Evolutionary conservation across 805 yeast species (phyloP), one percentile per base, ranked within the genome.

Genomic region (Metschnikowia cerradonensis): DNA sequence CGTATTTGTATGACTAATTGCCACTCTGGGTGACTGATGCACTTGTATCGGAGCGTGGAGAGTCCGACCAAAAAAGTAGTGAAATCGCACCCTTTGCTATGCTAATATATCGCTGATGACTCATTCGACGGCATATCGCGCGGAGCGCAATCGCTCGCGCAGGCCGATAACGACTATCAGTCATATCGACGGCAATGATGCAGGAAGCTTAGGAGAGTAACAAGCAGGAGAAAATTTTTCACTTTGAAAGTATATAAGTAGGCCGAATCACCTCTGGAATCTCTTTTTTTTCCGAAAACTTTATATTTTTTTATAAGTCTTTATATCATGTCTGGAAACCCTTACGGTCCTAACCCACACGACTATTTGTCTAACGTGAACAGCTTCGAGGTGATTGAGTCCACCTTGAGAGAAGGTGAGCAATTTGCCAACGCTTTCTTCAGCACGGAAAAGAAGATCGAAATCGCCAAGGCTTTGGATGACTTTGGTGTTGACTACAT

Each of bases 351-450:
- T 40, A 76, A 80, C 57, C 84, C 84, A 20, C 70, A 80, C 53
- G 84, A 80, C 66, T 79, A 67, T 55, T 67, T 80, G 55, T 80
- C 84, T 34, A 80, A 80, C 57, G 84, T 80, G 26, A 67, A 70
- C 54, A 72, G 72, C 60, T 80, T 80, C 62, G 75, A 80, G 65
- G 65, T 80, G 37, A 80, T 80, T 52, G 84, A 80, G 60, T 76
- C 82, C 30, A 80, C 84, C 20, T 70, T 80, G 50, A 78, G 84
- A 76, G 84, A 80, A 64, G 84, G 84, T 61, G 84, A 80, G 64
- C 84, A 80, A 63, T 80, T 80, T 57, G 84, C 84, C 60, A 80
- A 80, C 58, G 79, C 84, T n/a, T 80, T 80, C 57, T 80, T 80
- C 70, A 72, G 77, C 45, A 70, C 81, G 40, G 83, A 80, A 50